Percentiles rank a stretch among this genome's conserved stretches.
Conservation (phyloP, 1,284 basidiomycete species). For the Ustilago crameri region DNA sequence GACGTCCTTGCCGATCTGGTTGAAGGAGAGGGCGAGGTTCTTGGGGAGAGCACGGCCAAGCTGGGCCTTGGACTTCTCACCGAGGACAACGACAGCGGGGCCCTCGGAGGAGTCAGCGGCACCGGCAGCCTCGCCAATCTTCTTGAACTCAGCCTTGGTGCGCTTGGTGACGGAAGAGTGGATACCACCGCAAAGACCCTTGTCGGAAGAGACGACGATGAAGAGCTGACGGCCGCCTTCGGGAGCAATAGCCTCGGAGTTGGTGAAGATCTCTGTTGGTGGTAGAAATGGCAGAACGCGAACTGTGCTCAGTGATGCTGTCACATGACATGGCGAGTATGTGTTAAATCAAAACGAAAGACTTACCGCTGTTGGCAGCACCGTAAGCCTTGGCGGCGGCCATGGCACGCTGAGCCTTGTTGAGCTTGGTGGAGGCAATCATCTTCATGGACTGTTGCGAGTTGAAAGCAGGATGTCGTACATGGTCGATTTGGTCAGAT, state of each 20-base stretch:
- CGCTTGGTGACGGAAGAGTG: constrained; percentile 95
- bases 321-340: neutral
- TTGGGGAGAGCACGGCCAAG: constrained; percentile 76
- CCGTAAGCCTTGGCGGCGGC: constrained; percentile 92
- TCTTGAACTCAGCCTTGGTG: constrained; percentile 75
- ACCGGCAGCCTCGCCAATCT: constrained; percentile 72
- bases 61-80: constrained; percentile 98
- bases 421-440: constrained; percentile 96
- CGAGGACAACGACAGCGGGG: constrained; percentile 74
- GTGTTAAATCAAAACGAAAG: neutral
- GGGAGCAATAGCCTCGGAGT: constrained; percentile 61
- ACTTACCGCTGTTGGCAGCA: constrained; percentile 84
- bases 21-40: constrained; percentile 88
- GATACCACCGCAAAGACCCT: constrained; percentile 99
- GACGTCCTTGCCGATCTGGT: constrained; percentile 95
- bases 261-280: constrained; percentile 64
- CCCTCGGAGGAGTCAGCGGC: constrained; percentile 64
- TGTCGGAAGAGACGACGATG: constrained; percentile 96
- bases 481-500: constrained; percentile 7
- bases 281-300: neutral
- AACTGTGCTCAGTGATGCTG: neutral
- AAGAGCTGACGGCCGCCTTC: constrained; percentile 70
- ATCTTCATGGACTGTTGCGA: constrained; percentile 86
- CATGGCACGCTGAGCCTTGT: constrained; percentile 91
- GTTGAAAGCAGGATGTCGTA: neutral